These are phyloP conservation scores for Phialocephala subalpina DNA, from an alignment of 2,329 filamentous ascomycete genomes.

Conservation along the genomic window DNA sequence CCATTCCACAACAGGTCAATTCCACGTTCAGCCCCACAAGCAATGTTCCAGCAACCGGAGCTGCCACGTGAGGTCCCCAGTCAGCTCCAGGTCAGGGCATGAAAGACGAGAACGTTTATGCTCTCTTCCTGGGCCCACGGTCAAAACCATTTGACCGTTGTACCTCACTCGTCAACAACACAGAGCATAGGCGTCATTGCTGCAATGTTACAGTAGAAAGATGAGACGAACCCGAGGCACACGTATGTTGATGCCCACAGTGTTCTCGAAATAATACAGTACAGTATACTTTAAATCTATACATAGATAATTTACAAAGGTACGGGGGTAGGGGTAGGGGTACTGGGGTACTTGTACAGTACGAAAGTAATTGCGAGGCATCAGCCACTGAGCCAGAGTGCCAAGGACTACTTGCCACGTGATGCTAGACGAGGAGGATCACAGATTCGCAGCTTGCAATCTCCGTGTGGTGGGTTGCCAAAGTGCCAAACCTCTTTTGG, in stretches of 20 bases:
- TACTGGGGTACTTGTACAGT: background rate
- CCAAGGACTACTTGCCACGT: background rate
- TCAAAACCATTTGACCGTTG: background rate
- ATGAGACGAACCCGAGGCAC: constrained; percentile 27
- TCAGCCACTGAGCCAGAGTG: background rate
- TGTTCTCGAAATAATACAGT: background rate
- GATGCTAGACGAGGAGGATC: background rate
- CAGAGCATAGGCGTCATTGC: constrained; percentile 6
- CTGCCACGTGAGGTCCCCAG: background rate
- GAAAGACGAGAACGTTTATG: constrained; percentile 10
- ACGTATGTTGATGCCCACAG: constrained; percentile 8
- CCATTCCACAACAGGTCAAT: background rate
- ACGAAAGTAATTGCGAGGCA: background rate
- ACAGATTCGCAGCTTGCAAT: background rate
- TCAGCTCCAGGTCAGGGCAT: constrained; percentile 2
- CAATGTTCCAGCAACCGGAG: background rate
- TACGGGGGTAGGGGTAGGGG: too few relatives aligned
- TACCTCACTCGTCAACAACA: constrained; percentile 5
- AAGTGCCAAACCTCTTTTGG: background rate
- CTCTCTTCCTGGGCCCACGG: background rate
- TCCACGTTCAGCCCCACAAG: constrained; percentile 1
- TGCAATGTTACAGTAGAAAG: too few relatives aligned
- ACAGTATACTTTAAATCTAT: background rate
- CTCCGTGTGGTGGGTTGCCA: background rate
- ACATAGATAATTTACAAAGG: background rate